phyloP scores from a whole-genome alignment of 129 eudicot genomes.

The Silybum marianum region DNA sequence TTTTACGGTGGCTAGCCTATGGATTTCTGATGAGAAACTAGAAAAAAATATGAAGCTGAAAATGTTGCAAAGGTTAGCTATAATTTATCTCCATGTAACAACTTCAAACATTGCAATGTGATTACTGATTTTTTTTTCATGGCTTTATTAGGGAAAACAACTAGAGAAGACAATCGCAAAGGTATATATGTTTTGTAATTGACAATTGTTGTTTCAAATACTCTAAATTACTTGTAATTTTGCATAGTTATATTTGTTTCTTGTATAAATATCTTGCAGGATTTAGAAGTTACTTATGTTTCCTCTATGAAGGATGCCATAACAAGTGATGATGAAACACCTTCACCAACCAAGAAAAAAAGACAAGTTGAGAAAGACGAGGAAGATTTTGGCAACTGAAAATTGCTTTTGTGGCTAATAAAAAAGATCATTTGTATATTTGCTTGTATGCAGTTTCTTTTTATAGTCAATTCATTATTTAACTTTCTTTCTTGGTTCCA shows the following conservation, averaged over 20 bases:
- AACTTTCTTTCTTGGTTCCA: too few species aligned
- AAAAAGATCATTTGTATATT: too few species aligned
- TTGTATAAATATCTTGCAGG: too few species aligned
- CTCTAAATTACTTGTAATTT: too few species aligned
- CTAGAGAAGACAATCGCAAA: too few species aligned
- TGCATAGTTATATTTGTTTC: neutral
- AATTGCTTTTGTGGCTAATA: neutral
- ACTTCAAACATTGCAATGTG: neutral
- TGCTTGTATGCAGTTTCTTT: too few species aligned
- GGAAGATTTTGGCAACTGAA: neutral
- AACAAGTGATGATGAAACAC: neutral
- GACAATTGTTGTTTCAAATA: too few species aligned
- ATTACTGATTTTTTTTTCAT: too few species aligned
- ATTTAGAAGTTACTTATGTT: neutral
- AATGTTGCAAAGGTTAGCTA: neutral
- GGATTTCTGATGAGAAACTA: neutral
- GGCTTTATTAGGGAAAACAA: neutral
- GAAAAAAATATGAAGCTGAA: neutral
- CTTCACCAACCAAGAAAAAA: neutral
- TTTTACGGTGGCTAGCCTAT: neutral
- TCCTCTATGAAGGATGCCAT: neutral
- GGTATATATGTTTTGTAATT: too few species aligned
- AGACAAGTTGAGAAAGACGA: neutral
- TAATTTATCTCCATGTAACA: neutral
- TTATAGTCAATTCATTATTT: too few species aligned